Evolutionary conservation across 192 early-diverging fungal genomes (phyloP).

Genomic region (Linnemannia zychae): DNA sequence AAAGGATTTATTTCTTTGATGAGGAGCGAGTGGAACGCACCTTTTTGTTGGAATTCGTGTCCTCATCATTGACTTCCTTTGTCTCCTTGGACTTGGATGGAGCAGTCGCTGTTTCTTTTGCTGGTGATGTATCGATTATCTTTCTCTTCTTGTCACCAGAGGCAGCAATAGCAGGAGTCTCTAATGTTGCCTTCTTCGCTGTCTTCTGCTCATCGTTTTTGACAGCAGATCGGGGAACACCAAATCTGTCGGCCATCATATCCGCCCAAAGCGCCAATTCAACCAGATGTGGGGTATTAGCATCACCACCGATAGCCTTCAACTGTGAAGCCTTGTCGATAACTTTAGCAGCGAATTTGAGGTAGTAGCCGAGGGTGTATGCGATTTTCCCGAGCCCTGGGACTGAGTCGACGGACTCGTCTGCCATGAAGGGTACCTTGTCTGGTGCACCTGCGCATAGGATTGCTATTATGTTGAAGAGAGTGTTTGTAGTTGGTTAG

Average conservation of each 20-base stretch:
- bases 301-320: constrained; percentile 16
- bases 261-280: constrained; percentile 50
- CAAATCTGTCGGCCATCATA: constrained; percentile 39
- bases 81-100: neutral
- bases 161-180: neutral
- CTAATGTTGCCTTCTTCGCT: no score
- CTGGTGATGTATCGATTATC: no score
- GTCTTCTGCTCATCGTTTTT: no score
- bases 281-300: constrained; percentile 37
- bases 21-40: neutral
- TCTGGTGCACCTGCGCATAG: constrained; percentile 40
- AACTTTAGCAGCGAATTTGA: constrained; percentile 51
- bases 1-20: neutral
- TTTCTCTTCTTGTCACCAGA: neutral
- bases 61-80: neutral
- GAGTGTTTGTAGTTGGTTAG: neutral
- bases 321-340: constrained; percentile 36
- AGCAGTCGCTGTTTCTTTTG: neutral
- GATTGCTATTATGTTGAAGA: constrained; percentile 14
- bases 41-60: neutral
- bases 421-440: constrained; percentile 54
- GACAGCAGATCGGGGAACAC: neutral
- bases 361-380: constrained; percentile 43
- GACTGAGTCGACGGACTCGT: constrained; percentile 54
- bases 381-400: constrained; percentile 49